phyloP scores from a whole-genome alignment of 371 early-diverging fungal species.

The Synchytrium microbalum region DNA sequence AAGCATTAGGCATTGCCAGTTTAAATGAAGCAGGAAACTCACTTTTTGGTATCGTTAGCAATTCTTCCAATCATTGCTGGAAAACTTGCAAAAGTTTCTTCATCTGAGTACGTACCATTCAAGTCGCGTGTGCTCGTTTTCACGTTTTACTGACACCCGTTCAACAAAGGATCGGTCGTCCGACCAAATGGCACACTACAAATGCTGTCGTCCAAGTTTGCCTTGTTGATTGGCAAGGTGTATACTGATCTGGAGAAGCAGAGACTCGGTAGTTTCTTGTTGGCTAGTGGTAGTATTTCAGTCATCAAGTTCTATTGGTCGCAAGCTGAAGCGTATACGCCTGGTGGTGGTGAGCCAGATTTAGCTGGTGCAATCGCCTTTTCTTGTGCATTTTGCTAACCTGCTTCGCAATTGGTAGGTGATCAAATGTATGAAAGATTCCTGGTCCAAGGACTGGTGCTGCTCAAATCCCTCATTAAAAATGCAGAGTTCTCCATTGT shows the following conservation, averaged over 20 bases:
- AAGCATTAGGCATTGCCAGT: slow-evolving; percentile 7
- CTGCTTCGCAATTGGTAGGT: no score
- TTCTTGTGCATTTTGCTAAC: no score
- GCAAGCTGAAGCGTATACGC: slow-evolving; percentile 29
- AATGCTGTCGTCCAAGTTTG: neutral
- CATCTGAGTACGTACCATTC: slow-evolving; percentile 45
- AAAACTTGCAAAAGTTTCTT: slow-evolving; percentile 54
- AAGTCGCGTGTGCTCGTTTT: neutral
- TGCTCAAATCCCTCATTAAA: slow-evolving; percentile 63
- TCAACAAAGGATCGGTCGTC: neutral
- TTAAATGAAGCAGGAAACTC: slow-evolving; percentile 3
- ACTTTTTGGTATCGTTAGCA: slow-evolving; percentile 22
- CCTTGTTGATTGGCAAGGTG: slow-evolving; percentile 1
- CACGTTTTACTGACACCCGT: neutral
- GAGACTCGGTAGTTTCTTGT: slow-evolving; percentile 63
- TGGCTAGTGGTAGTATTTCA: slow-evolving; percentile 53
- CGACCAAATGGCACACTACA: neutral
- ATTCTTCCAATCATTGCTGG: slow-evolving; percentile 30
- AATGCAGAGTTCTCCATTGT: slow-evolving; percentile 42
- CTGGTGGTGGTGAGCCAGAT: slow-evolving; percentile 6
- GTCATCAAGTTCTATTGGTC: slow-evolving; percentile 75
- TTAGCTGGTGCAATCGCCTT: no score
- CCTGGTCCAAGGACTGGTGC: slow-evolving; percentile 58
- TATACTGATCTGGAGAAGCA: slow-evolving; percentile 43
- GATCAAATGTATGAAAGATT: slow-evolving; percentile 36